phyloP scores from a whole-genome alignment of 2,329 filamentous ascomycete species.

The Cyphellophora attinorum region DNA sequence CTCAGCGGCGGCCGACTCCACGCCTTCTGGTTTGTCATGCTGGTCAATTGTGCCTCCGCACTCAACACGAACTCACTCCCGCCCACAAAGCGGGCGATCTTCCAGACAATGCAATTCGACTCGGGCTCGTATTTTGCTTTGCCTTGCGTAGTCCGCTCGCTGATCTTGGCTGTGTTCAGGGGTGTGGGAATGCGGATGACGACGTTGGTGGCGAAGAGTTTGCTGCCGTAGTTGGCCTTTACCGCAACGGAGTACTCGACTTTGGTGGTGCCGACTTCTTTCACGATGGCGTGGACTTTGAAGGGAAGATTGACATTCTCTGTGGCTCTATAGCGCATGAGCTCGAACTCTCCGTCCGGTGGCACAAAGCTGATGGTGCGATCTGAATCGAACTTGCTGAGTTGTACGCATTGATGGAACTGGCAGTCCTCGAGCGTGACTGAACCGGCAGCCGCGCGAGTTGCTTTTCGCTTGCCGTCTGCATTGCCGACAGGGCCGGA shows the following conservation, averaged over 20 bases:
- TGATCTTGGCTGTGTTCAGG: slow-evolving; percentile 89
- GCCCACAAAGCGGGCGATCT: slow-evolving; percentile 97
- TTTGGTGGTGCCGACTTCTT: slow-evolving; percentile 92
- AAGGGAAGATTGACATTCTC: slow-evolving; percentile 98
- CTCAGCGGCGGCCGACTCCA: slow-evolving; percentile 92
- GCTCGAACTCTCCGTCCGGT: slow-evolving; percentile 93
- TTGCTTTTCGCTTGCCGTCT: slow-evolving; percentile 65
- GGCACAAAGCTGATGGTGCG: slow-evolving; percentile 95
- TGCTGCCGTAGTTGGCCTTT: slow-evolving; percentile 90
- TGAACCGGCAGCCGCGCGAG: slow-evolving; percentile 87
- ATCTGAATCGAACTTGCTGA: slow-evolving; percentile 93
- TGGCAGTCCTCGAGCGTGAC: slow-evolving; percentile 97
- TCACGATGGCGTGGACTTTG: slow-evolving; percentile 97
- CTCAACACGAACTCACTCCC: slow-evolving; percentile 92
- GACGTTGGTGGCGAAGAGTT: slow-evolving; percentile 95
- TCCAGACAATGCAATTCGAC: slow-evolving; percentile 98
- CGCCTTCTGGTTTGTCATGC: slow-evolving; percentile 96
- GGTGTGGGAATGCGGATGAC: slow-evolving; percentile 90
- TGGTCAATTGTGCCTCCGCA: slow-evolving; percentile 84
- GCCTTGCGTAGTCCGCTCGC: slow-evolving; percentile 84
- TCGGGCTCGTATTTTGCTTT: slow-evolving; percentile 98
- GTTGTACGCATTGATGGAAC: slow-evolving; percentile 97
- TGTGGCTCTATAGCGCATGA: slow-evolving; percentile 96
- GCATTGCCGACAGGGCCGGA: slow-evolving; percentile 69
- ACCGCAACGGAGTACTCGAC: slow-evolving; percentile 98